Evolutionary conservation across 768 basidiomycete species (phyloP).

Genomic region (Tulasnella sp.): DNA sequence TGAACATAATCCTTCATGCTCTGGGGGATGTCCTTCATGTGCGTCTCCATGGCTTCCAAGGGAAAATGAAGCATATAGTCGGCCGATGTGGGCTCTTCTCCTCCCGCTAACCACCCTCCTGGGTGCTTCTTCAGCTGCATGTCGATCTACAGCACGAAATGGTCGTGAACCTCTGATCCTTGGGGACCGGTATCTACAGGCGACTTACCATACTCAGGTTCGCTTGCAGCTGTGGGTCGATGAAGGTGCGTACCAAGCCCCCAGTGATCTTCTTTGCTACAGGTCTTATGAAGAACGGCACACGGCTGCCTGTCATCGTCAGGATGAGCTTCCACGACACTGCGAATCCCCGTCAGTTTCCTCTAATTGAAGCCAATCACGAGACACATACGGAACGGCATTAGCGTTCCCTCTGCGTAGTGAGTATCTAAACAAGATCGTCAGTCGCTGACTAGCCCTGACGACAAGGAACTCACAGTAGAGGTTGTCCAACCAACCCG

Average conservation of each 20-base stretch:
- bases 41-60: conserved; percentile 23
- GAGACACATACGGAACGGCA: conserved; percentile 19
- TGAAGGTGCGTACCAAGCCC: conserved; percentile 15
- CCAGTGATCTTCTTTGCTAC: conserved; percentile 14
- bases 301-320: conserved; percentile 7
- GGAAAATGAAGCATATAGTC: conserved; percentile 37
- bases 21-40: not conserved
- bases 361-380: not conserved
- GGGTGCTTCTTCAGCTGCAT: conserved; percentile 26
- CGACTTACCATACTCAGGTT: conserved; percentile 24
- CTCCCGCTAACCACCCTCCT: conserved; percentile 30
- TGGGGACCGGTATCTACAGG: not conserved
- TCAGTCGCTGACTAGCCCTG: not conserved
- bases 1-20: conserved; percentile 29
- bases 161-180: not conserved
- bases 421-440: conserved; percentile 16
- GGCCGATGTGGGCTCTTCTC: conserved; percentile 31
- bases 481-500: conserved; percentile 16
- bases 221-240: conserved; percentile 25
- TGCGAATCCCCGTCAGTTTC: not conserved
- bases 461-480: conserved; percentile 18
- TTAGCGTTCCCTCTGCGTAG: conserved; percentile 23
- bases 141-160: conserved; percentile 29
- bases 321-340: conserved; percentile 20
- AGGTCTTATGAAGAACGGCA: conserved; percentile 20